Evolutionary conservation across 768 basidiomycete species (phyloP).

Genomic region (Suillus tomentosus): DNA sequence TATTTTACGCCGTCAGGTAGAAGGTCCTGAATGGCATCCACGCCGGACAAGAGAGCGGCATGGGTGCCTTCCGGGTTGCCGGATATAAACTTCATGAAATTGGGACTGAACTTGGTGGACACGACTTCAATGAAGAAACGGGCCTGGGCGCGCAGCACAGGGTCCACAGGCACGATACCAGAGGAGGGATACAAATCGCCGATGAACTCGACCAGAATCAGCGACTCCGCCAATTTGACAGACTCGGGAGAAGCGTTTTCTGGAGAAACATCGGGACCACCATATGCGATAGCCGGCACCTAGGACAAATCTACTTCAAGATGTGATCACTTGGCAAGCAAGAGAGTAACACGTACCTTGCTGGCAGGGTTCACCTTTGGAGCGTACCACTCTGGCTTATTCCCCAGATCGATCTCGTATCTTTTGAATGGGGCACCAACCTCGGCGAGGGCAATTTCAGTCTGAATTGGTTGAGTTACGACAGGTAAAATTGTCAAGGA

Average conservation of each 20-base stretch:
- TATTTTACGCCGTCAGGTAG: constrained; percentile 45
- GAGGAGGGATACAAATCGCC: constrained; percentile 57
- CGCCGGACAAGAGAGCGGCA: constrained; percentile 35
- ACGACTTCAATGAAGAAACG: constrained; percentile 66
- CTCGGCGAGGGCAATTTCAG: constrained; percentile 64
- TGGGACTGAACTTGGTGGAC: constrained; percentile 45
- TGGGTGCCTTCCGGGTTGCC: not conserved
- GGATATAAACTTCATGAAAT: constrained; percentile 4
- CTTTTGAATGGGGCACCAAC: constrained; percentile 48
- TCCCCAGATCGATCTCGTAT: constrained; percentile 59
- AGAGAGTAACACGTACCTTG: constrained; percentile 47
- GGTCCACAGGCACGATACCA: constrained; percentile 53
- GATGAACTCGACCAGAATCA: constrained; percentile 66
- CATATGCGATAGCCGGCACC: constrained; percentile 64
- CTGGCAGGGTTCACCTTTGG: constrained; percentile 64
- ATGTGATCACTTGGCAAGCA: not conserved
- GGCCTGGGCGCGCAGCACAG: constrained; percentile 55
- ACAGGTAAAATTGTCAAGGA: not conserved
- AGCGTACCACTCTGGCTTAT: constrained; percentile 73
- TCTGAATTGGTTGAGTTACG: constrained; percentile 31
- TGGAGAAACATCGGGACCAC: constrained; percentile 56
- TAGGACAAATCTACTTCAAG: constrained; percentile 17
- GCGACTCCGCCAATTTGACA: constrained; percentile 63
- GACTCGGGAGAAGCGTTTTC: constrained; percentile 62
- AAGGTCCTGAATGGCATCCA: constrained; percentile 52